Evolutionary conservation across 78 protist genomes (phyloP).

Genomic region (Guillardia theta): DNA sequence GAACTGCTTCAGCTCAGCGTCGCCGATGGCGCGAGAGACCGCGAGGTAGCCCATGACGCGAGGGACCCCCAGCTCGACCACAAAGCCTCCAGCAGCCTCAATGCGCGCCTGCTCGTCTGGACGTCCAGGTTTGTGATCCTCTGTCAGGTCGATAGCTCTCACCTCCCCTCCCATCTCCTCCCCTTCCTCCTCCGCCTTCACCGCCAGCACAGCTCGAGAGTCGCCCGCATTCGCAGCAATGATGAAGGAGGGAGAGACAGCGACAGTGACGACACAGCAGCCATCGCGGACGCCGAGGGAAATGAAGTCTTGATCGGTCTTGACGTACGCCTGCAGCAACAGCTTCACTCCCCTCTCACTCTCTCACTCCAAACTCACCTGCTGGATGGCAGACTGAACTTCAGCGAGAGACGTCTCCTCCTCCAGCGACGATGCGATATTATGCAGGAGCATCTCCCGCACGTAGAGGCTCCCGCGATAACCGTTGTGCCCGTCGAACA

Average conservation of each 20-base stretch:
- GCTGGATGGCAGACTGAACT: too few species aligned
- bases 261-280: not conserved
- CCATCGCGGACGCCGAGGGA: not conserved
- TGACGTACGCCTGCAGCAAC: too few species aligned
- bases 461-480: not conserved
- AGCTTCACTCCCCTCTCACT: too few species aligned
- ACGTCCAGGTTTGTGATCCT: not conserved
- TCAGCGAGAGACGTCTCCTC: too few species aligned
- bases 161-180: not conserved
- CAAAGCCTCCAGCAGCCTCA: not conserved
- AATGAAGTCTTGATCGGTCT: not conserved
- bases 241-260: not conserved
- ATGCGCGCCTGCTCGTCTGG: conserved; percentile 7
- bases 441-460: not conserved
- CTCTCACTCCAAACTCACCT: too few species aligned
- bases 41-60: conserved; percentile 23
- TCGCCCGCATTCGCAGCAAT: not conserved
- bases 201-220: not conserved
- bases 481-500: conserved; percentile 7
- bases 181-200: not conserved
- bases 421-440: too few species aligned
- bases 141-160: not conserved
- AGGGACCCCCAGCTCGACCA: not conserved
- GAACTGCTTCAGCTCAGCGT: not conserved
- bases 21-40: not conserved